These are phyloP conservation scores for Saccharomyces pastorianus DNA, from an alignment of 1,139 yeast genomes.

Conservation along the genomic window DNA sequence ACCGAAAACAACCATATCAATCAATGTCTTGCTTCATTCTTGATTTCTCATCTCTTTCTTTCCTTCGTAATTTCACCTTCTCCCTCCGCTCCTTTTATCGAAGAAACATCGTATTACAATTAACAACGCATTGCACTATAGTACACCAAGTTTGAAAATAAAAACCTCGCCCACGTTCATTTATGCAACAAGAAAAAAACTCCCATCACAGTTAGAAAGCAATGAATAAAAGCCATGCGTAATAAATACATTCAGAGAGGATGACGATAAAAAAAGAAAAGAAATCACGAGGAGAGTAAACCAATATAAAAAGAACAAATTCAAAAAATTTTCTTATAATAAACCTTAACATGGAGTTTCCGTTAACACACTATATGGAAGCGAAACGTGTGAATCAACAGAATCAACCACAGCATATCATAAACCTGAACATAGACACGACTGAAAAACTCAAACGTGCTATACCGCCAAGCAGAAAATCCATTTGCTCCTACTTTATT, in stretches of 20 bases:
- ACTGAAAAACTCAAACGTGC: constrained; percentile 19
- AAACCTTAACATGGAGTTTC: constrained; percentile 4
- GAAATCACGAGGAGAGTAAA: not conserved
- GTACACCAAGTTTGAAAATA: not conserved
- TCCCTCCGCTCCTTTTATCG: not conserved
- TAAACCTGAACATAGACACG: constrained; percentile 11
- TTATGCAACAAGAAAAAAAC: not conserved
- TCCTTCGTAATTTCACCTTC: not conserved
- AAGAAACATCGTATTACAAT: not conserved
- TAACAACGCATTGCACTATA: not conserved
- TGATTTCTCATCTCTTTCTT: not conserved
- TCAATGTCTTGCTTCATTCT: not conserved
- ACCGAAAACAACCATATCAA: not conserved
- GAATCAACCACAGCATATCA: constrained; percentile 16
- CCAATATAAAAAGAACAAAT: not conserved
- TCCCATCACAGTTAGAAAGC: not conserved
- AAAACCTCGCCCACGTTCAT: not conserved
- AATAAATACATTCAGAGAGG: constrained; percentile 1
- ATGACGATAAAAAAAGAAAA: constrained; percentile 1
- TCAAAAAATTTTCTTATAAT: constrained; percentile 5
- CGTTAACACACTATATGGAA: constrained; percentile 24
- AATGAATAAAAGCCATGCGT: not conserved
- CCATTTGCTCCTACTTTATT: not conserved
- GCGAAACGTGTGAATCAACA: constrained; percentile 19
- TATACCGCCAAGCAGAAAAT: constrained; percentile 5